Evolutionary conservation across 495 filamentous ascomycete species (phyloP).

Genomic region (Thozetella sp.): DNA sequence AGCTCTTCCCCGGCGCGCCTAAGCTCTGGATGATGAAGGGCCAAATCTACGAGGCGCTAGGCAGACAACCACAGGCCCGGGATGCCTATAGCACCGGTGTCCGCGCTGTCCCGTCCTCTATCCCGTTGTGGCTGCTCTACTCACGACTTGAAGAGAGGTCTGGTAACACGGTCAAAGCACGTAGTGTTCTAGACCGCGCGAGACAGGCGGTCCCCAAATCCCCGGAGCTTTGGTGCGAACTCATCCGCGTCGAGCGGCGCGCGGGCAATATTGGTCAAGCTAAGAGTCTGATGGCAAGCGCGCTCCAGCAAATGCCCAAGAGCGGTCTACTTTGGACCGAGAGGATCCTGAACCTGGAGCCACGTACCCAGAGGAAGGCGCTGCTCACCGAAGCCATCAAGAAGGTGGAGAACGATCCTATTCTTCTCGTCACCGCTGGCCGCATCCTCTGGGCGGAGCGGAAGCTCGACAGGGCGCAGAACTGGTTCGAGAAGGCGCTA

Average conservation of each 20-base stretch:
- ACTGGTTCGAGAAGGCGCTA: conserved; percentile 96
- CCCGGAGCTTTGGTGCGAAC: conserved; percentile 86
- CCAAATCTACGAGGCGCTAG: conserved; percentile 86
- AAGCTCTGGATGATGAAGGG: conserved; percentile 99
- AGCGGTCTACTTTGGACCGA: conserved; percentile 93
- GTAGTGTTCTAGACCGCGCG: conserved; percentile 88
- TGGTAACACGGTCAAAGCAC: conserved; percentile 86
- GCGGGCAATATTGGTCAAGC: conserved; percentile 82
- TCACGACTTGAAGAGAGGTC: conserved; percentile 83
- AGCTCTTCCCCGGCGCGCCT: conserved; percentile 81
- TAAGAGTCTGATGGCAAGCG: conserved; percentile 87
- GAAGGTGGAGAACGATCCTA: conserved; percentile 90
- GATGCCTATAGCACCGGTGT: conserved; percentile 92
- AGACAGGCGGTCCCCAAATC: conserved; percentile 83
- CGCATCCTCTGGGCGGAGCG: conserved; percentile 64
- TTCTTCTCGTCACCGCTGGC: conserved; percentile 67
- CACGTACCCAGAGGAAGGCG: conserved; percentile 87
- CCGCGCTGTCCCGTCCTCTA: conserved; percentile 78
- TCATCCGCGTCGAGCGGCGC: conserved; percentile 88
- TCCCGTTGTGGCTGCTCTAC: conserved; percentile 87
- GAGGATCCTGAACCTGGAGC: conserved; percentile 90
- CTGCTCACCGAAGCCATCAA: conserved; percentile 92
- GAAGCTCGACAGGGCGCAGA: conserved; percentile 85
- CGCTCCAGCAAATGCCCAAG: conserved; percentile 86
- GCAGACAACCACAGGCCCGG: conserved; percentile 78